Evolutionary conservation across 2,329 filamentous ascomycete species (phyloP), one percentile per base, ranked within the genome.

Genomic region (Curvularia verruculosa): DNA sequence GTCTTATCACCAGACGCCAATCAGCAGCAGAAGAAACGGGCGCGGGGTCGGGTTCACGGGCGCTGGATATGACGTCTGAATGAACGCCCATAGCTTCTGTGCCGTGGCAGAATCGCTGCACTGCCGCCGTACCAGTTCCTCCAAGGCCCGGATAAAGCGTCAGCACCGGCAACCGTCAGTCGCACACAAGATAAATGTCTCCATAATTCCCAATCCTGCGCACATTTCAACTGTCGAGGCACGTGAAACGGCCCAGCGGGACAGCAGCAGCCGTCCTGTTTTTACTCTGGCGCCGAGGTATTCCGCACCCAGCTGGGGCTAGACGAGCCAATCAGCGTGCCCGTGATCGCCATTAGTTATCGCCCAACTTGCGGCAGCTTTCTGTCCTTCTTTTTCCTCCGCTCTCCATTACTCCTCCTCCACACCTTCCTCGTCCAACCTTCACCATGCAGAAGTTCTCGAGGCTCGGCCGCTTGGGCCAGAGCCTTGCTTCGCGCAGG

Each of bases 371-470:
- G 64, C 60, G 67, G 60, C 67, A 65, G 68, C 70, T 74, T 49
- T 74, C 71, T 74, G 68, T 69, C 71, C 51, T 70, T 73, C 69
- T 73, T 72, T 71, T 71, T 70, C 69, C 60, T 67, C 64, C 59
- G 61, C 66, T 62, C 56, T 70, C 69, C 70, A 65, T 70, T 65
- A 54, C 62, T 64, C 64, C 61, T 64, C 57, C 70, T 75, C 74
- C 74, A 74, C 74, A 69, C 73, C 72, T 72, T 68, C 71, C 71
- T 71, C 67, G 67, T 65, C 67, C 71, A 58, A 67, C 68, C 64
- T 62, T 62, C 67, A 86, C 72, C 76, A 90, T 90, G 87, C 82
- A 90, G 82, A 87, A 86, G 74, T 85, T 87, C 76, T 84, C 87
- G 83, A 87, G 89, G 82, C 81, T 88, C 79, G 82, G 88, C 82